Evolutionary conservation across 345 rosid species (phyloP), one percentile per base, ranked within the genome.

Genomic region (Citrus reticulata): DNA sequence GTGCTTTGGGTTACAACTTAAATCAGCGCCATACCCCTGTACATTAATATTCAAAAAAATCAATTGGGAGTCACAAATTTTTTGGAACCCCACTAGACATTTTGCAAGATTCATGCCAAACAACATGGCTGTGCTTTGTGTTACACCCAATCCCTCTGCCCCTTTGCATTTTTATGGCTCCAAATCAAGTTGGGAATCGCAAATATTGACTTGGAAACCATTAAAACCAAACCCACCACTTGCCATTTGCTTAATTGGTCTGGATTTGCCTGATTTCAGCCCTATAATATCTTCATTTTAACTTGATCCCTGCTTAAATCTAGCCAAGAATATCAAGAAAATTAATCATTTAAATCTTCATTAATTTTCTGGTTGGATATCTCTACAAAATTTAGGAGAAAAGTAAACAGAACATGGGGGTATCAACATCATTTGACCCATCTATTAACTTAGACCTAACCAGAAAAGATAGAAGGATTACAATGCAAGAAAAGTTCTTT

Each of bases 31-130:
- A 70, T 32, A 35, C 66, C 22, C 22, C 19, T 68, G 55, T 40
- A 27, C 72, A 59, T 70, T 69, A 62, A 24, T 17, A 3, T 22
- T 17, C 4, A 46, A 9, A 68, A 76, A 59, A 51, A 70, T 76
- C 72, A 76, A 73, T 70, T 80, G 78, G 81, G 79, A 73, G 82
- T 74, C 69, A 80, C 83, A 72, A 83, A 19, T 22, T 76, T 76
- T 82, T 80, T 80, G 58, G 54, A 6, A 46, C 1, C 76, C 71
- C 35, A 32, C 74, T 64, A 32, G 69, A 32, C 42, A 34, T 32
- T 59, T 72, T 73, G 34, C 83, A 77, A 46, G 61, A 20, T 49
- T 70, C 39, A 51, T 51, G 40, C 39, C 74, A 27, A 70, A 19
- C 59, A 70, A 34, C 54, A 29, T 5, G 20, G 37, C 67, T 16